Base-by-base conservation (phyloP, 2,329 filamentous ascomycete genomes). In the Cladosporium sp. region DNA sequence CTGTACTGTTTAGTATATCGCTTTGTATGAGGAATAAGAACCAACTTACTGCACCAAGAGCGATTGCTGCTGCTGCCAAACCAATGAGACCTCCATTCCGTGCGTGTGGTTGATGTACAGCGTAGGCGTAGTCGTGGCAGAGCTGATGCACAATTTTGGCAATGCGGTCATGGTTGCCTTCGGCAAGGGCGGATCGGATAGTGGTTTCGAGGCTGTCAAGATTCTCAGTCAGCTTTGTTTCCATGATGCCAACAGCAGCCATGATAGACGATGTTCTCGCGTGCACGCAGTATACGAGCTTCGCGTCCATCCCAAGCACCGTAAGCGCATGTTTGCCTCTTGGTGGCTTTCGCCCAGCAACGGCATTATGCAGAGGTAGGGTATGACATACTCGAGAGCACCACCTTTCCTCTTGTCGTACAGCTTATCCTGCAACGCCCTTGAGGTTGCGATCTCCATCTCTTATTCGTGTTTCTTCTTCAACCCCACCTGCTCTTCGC, bases 381-480 rank as follows among this genome's bases (percentile, higher is more conserved):
- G 57, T 49, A 32, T 46, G 26, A 82, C 90, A 75, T 88, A 97
- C 93, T 99, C 95, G 65, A 99, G 87, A 73, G 96, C 95, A 70
- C 95, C 95, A 75, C 93, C 89, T 80, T 99, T 99, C 77, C 96
- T 88, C 84, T 96, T 97, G 77, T 99, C 95, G 79, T 99, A 99
- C 76, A 98, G 89, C 86, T 97, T 99, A 82, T 99, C 95, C 77
- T 96, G 96, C 76, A 99, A 85, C 71, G 93, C 86, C 73, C 94
- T 91, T 80, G 96, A 92, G 77, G 97, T 92, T 76, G 89, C 89
- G 75, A 87, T 84, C 83, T 98, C 94, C 93, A 98, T 97, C 54
- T 64, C 30, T 58, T 64, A 8, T 54, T 54, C 51, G 2, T 32
- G 2, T 54, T 54, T n/a, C 21, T 61, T 26, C 36, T 56, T 43